Base-by-base conservation (phyloP, 1,284 basidiomycete species). In the Serendipita sp. region DNA sequence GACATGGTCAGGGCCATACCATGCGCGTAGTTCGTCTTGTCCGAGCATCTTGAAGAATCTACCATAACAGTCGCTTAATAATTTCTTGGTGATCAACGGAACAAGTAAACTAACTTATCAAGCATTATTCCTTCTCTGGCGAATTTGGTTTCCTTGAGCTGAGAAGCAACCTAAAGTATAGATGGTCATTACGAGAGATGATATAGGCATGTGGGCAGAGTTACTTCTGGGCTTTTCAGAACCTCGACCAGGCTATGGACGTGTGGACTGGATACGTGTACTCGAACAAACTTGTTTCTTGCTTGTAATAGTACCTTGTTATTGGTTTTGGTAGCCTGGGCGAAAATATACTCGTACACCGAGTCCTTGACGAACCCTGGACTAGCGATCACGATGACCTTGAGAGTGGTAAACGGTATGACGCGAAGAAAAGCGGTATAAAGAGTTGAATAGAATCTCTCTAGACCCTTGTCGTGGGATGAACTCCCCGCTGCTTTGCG, bases 1-100 rank as follows among this genome's bases (percentile, higher is more conserved):
- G 63, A 99, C 94, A 73, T 99, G 95, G 55, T 90, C 84, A 45
- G 95, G 93, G 0, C 96, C 95, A 72, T 99, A 99, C 95, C 96
- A 99, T 3, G 96, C 96, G 62, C 96, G 82, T 75, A 94, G 85
- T 72, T 98, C 94, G 70, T 99, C 93, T 3, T 81, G 82, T 0
- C 89, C 91, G 10, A 99, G 81, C 89, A 95, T 98, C 74, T 97
- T 97, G 77, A 92, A 92, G 75, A 97, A 97, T 70, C 93, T 96
- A 29, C 66, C 68, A 29, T 43, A 8, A 12, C 22, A 47, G 13
- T 4, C 32, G 29, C 35, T 66, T 5, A 64, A 55, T 60, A 13
- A 62, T 61, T 38, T 17, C 38, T 45, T 65, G 17, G 22, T 55
- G 2, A 45, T 61, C 29, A 61, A 41, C 38, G 5, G 38, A 41